Evolutionary conservation across 768 basidiomycete genomes (phyloP).

Genomic region (Phanerochaete sordida): DNA sequence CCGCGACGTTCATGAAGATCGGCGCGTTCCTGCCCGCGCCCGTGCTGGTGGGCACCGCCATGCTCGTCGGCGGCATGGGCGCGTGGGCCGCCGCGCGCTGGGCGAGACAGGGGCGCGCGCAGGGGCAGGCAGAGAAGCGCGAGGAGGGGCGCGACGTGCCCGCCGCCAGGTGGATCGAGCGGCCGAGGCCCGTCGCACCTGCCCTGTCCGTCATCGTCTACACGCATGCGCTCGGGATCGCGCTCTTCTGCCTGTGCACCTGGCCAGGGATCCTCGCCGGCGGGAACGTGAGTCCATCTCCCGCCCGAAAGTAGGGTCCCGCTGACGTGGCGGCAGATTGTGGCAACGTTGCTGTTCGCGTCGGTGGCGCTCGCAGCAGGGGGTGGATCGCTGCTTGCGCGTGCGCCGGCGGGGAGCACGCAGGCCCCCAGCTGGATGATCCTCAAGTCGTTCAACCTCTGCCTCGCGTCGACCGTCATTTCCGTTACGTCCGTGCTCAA

Average conservation of each 20-base stretch:
- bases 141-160: not conserved
- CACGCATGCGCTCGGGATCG: slow-evolving; percentile 54
- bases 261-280: slow-evolving; percentile 41
- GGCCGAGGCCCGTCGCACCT: slow-evolving; percentile 51
- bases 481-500: slow-evolving; percentile 87
- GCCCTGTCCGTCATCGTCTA: slow-evolving; percentile 49
- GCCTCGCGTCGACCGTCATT: slow-evolving; percentile 82
- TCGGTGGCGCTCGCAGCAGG: not conserved
- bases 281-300: slow-evolving; percentile 33
- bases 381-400: not conserved
- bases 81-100: slow-evolving; percentile 70
- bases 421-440: slow-evolving; percentile 41
- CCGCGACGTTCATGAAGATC: slow-evolving; percentile 78
- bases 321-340: not conserved
- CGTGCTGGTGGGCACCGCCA: slow-evolving; percentile 75
- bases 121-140: not conserved
- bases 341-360: too few species aligned
- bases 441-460: slow-evolving; percentile 73
- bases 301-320: not conserved
- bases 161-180: slow-evolving; percentile 36
- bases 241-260: slow-evolving; percentile 47
- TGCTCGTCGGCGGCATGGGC: slow-evolving; percentile 81
- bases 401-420: not conserved
- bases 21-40: slow-evolving; percentile 88
- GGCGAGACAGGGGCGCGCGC: slow-evolving; percentile 23